Percentiles rank a stretch among this genome's conserved stretches.
Conservation (phyloP, 2,329 filamentous ascomycete species). For the Colletotrichum higginsianum region DNA sequence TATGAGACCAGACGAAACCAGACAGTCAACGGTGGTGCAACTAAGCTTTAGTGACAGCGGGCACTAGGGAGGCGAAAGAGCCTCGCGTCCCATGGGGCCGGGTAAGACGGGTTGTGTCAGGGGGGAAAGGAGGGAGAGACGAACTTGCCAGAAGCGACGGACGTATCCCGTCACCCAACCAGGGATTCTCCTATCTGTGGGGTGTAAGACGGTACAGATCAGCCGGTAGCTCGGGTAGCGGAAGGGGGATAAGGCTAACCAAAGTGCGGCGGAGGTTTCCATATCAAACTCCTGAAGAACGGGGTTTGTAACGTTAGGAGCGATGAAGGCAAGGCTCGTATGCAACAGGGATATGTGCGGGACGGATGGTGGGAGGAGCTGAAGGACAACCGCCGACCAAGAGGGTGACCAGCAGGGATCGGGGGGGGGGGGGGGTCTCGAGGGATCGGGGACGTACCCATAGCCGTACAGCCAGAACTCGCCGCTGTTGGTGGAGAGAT, state of each 20-base stretch:
- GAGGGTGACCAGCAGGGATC: slow-evolving; percentile 27
- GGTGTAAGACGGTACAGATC: slow-evolving; percentile 32
- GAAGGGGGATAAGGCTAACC: slow-evolving; percentile 68
- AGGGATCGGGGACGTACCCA: slow-evolving; percentile 72
- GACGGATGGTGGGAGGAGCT: slow-evolving; percentile 25
- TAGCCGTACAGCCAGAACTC: slow-evolving; percentile 99
- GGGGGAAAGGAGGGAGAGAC: slow-evolving; percentile 50
- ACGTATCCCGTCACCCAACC: slow-evolving; percentile 96
- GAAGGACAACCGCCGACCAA: background rate
- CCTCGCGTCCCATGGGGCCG: slow-evolving; percentile 28
- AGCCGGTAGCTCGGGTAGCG: slow-evolving; percentile 37
- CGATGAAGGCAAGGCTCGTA: slow-evolving; percentile 20
- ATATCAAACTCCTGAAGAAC: slow-evolving; percentile 83
- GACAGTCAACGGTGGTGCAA: slow-evolving; percentile 23
- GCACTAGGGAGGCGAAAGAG: slow-evolving; percentile 16
- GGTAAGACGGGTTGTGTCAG: slow-evolving; percentile 29
- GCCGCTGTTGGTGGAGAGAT: slow-evolving; percentile 55
- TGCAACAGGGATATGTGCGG: slow-evolving; percentile 32
- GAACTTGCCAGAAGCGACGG: slow-evolving; percentile 96
- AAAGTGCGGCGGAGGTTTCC: slow-evolving; percentile 97
- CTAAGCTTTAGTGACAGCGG: slow-evolving; percentile 37
- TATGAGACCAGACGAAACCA: background rate
- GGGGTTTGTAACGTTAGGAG: slow-evolving; percentile 24
- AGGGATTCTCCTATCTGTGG: slow-evolving; percentile 83
- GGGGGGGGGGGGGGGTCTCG: slow-evolving; percentile 1